phyloP scores from a whole-genome alignment of 2,329 filamentous ascomycete species.

The Pseudopyricularia cyperi region DNA sequence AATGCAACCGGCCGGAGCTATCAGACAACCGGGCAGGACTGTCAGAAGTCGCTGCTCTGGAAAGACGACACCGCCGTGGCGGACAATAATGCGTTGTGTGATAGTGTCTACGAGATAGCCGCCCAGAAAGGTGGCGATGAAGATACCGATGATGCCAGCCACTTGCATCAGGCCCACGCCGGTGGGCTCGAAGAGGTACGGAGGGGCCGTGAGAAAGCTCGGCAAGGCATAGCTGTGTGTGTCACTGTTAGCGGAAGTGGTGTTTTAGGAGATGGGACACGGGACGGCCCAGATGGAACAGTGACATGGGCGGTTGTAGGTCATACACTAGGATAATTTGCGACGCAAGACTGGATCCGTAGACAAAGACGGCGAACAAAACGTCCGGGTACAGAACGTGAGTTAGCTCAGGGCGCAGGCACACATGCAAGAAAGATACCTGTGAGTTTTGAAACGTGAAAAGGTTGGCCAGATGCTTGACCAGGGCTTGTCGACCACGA shows the following conservation, averaged over 20 bases:
- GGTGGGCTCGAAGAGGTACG: background rate
- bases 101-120: background rate
- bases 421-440: background rate
- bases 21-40: background rate
- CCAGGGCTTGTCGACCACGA: background rate
- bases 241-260: background rate
- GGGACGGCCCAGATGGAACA: background rate
- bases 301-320: background rate
- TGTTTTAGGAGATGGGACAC: background rate
- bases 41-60: background rate
- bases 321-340: background rate
- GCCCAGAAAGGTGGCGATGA: conserved; percentile 4
- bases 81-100: background rate
- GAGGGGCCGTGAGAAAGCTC: background rate
- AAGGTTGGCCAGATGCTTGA: background rate
- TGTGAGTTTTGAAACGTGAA: background rate
- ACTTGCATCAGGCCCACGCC: background rate
- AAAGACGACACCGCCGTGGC: background rate
- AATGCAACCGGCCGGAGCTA: background rate
- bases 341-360: background rate
- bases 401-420: background rate
- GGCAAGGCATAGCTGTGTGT: background rate
- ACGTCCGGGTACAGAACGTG: background rate
- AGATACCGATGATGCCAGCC: conserved; percentile 12
- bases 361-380: background rate